These are phyloP conservation scores for Coprinopsis cinerea DNA, from an alignment of 768 basidiomycete genomes.

Conservation along the genomic window DNA sequence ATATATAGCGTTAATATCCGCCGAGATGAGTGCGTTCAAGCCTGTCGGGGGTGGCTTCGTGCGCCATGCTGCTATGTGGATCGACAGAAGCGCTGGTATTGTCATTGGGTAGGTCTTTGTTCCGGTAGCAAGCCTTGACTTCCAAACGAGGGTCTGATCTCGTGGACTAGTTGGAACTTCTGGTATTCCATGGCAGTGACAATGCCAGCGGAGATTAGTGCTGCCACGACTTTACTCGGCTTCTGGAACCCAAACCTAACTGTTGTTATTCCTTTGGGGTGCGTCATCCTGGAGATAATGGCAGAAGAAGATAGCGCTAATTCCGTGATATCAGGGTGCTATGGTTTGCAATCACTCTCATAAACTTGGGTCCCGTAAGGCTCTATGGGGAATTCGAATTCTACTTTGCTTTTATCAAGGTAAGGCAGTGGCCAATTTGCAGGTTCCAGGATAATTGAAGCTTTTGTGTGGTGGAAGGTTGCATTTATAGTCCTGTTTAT, in stretches of 20 bases:
- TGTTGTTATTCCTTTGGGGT: slow-evolving; percentile 23
- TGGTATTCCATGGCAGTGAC: slow-evolving; percentile 36
- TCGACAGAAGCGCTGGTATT: slow-evolving; percentile 34
- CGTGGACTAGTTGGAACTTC: slow-evolving; percentile 30
- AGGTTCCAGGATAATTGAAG: background rate
- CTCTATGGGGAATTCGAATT: slow-evolving; percentile 53
- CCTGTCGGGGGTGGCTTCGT: slow-evolving; percentile 54
- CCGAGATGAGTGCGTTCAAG: slow-evolving; percentile 54
- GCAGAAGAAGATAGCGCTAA: background rate
- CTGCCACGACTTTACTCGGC: slow-evolving; percentile 43
- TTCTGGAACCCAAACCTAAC: slow-evolving; percentile 25
- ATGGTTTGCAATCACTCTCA: slow-evolving; percentile 24
- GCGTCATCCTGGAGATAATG: background rate
- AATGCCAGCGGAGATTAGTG: slow-evolving; percentile 47
- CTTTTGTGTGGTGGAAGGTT: slow-evolving; percentile 21
- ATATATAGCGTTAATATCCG: slow-evolving; percentile 25
- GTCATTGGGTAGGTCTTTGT: slow-evolving; percentile 19
- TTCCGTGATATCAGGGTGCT: slow-evolving; percentile 17
- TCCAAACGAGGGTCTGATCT: background rate
- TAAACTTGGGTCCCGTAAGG: slow-evolving; percentile 37
- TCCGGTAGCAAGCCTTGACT: background rate
- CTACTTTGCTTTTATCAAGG: slow-evolving; percentile 37
- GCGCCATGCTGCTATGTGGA: slow-evolving; percentile 43
- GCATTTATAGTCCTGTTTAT: slow-evolving; percentile 33
- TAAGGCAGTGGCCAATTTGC: slow-evolving; percentile 15